These are phyloP conservation scores for Gloeophyllum trabeum DNA, from an alignment of 768 basidiomycete genomes.

Conservation along the genomic window DNA sequence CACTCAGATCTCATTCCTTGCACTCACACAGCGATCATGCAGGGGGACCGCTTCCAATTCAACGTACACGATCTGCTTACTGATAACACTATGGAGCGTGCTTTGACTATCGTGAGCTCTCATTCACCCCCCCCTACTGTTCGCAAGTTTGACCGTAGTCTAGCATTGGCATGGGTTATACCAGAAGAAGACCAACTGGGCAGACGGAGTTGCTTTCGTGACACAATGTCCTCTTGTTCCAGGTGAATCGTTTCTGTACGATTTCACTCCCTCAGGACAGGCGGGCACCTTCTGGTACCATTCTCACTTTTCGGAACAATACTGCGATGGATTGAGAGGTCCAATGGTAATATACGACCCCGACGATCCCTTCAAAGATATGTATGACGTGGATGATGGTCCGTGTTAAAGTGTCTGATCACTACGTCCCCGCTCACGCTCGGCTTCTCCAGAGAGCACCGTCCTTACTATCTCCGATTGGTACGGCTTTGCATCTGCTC, in stretches of 20 bases:
- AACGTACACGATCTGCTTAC: constrained; percentile 33
- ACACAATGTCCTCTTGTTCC: constrained; percentile 26
- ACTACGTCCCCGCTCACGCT: background rate
- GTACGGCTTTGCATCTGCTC: constrained; percentile 22
- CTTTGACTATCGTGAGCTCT: constrained; percentile 35
- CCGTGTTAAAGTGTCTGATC: background rate
- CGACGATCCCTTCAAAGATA: constrained; percentile 24
- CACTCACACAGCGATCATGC: constrained; percentile 1
- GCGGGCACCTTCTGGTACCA: constrained; percentile 35
- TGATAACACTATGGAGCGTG: constrained; percentile 34
- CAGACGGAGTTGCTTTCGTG: constrained; percentile 35
- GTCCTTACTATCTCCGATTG: constrained; percentile 34
- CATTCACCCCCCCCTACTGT: background rate
- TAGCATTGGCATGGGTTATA: constrained; percentile 38
- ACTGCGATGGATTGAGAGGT: constrained; percentile 45
- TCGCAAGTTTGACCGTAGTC: too few species aligned
- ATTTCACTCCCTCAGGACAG: constrained; percentile 18
- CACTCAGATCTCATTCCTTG: too few species aligned
- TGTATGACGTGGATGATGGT: constrained; percentile 41
- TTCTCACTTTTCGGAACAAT: constrained; percentile 36
- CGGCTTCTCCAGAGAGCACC: constrained; percentile 28
- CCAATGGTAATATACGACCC: constrained; percentile 26
- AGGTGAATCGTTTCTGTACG: constrained; percentile 26
- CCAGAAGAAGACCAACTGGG: constrained; percentile 27
- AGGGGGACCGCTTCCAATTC: constrained; percentile 26